Conservation (phyloP, 441 rosid species). For the Bocquillonia castaneifolia region DNA sequence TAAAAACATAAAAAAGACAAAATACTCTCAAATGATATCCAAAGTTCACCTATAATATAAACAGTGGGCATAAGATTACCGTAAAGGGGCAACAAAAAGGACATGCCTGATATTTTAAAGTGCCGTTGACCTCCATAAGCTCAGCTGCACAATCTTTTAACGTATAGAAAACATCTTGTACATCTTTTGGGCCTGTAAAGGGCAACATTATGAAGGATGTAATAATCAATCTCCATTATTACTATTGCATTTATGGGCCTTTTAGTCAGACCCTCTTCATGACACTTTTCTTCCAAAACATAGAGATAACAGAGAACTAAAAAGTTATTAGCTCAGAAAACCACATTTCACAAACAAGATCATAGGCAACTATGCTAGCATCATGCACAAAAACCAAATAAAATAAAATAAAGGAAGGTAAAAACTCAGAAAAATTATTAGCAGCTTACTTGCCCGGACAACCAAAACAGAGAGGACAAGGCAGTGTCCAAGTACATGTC, state of each 20-base stretch:
- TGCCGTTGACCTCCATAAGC: conserved; percentile 44
- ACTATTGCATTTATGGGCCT: too few species aligned
- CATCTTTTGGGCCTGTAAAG: conserved; percentile 72
- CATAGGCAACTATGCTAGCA: not conserved
- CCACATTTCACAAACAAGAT: not conserved
- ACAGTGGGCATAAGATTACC: conserved; percentile 17
- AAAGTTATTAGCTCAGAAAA: not conserved
- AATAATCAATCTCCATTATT: not conserved
- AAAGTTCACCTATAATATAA: not conserved
- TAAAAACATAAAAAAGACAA: too few species aligned
- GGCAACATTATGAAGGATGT: not conserved
- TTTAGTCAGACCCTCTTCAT: not conserved
- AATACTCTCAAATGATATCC: not conserved
- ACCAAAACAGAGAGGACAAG: conserved; percentile 78
- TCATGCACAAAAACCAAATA: not conserved
- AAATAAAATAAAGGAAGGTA: not conserved
- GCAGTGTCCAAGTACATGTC: conserved; percentile 83
- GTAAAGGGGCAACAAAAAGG: conserved; percentile 20
- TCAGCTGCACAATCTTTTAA: conserved; percentile 72
- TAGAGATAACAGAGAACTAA: not conserved
- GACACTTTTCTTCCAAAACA: not conserved
- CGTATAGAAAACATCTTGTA: conserved; percentile 59
- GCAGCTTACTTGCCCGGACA: conserved; percentile 71
- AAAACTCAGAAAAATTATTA: conserved; percentile 2
- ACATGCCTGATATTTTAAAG: conserved; percentile 71